Base-by-base conservation (phyloP, 345 rosid genomes). In the Schrenkiella parvula region DNA sequence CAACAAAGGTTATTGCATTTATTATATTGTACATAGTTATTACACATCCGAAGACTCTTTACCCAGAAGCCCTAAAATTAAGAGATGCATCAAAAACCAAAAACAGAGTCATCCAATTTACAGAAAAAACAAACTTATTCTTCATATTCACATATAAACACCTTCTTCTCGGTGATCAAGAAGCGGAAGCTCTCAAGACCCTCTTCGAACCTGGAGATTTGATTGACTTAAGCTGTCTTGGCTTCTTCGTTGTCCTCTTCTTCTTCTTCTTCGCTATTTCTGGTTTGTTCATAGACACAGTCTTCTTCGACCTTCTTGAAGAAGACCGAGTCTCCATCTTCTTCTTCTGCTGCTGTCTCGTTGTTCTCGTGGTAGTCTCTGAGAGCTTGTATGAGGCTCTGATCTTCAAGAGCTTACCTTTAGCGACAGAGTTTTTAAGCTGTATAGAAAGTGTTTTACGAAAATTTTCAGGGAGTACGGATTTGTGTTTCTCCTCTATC, bases 371-470 rank as follows among this genome's bases (percentile, higher is more conserved):
- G 2, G 66, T 73, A 1, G 70, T 29, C 52, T 82, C 91, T 0
- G 85, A 63, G 15, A 92, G 86, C 83, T 89, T 90, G 77, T 86
- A 92, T 3, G 96, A 90, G 3, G 93, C 98, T 79, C 73, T 92
- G 79, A 92, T 82, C 88, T 92, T 90, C 55, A 74, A 74, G 7
- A 92, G 84, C 75, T 87, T 92, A 15, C 93, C 91, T 64, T 77
- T 87, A 2, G 83, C 66, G 0, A 81, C 84, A 0, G 85, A 90
- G 82, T 90, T 90, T 70, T 92, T 90, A 26, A 92, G 69, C 58
- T 90, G 96, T 8, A 87, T 77, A 18, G 80, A 81, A 19, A 92
- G 51, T 2, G 79, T 90, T 72, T 87, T 92, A 85, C 82, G 78
- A 75, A 90, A 92, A 68, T 81, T 92, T 29, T 79, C 81, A 0